Evolutionary conservation across 495 filamentous ascomycete species (phyloP).

Genomic region (Alectoria sarmentosa): DNA sequence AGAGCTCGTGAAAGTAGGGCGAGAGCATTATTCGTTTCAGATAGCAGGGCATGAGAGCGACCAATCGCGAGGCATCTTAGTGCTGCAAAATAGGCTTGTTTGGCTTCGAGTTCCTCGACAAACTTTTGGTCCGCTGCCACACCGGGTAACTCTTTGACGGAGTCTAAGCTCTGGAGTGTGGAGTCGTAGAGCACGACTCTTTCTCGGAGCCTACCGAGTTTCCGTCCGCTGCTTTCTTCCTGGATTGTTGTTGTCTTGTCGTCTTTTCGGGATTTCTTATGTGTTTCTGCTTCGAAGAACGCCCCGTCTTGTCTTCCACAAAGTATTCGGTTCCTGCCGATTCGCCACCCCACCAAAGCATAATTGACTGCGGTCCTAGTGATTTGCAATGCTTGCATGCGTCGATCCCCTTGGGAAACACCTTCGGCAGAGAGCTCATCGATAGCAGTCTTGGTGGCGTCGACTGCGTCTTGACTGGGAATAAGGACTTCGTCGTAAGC

Average conservation of each 20-base stretch:
- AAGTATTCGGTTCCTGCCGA: constrained; percentile 85
- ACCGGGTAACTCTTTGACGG: constrained; percentile 81
- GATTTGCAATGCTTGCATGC: constrained; percentile 90
- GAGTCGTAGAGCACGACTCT: constrained; percentile 90
- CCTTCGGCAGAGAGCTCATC: constrained; percentile 81
- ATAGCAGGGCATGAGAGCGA: constrained; percentile 70
- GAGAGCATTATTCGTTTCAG: constrained; percentile 71
- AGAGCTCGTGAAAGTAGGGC: constrained; percentile 69
- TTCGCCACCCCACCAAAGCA: constrained; percentile 85
- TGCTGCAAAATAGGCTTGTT: constrained; percentile 77
- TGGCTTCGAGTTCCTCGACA: constrained; percentile 65
- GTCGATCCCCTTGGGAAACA: constrained; percentile 71
- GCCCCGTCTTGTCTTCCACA: constrained; percentile 73
- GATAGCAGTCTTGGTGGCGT: constrained; percentile 86
- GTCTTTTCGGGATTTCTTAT: constrained; percentile 48
- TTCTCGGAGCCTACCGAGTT: constrained; percentile 75
- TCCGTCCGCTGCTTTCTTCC: constrained; percentile 53
- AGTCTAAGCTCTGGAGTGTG: constrained; percentile 80
- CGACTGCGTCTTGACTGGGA: constrained; percentile 87
- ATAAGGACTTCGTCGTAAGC: constrained; percentile 89
- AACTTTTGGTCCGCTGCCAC: constrained; percentile 80
- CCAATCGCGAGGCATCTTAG: constrained; percentile 83
- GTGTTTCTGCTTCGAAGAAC: constrained; percentile 46
- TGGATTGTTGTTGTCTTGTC: constrained; percentile 41
- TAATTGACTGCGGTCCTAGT: constrained; percentile 91